These are phyloP conservation scores for Dothidotthia symphoricarpi DNA, from an alignment of 2,329 filamentous ascomycete genomes.

Conservation along the genomic window DNA sequence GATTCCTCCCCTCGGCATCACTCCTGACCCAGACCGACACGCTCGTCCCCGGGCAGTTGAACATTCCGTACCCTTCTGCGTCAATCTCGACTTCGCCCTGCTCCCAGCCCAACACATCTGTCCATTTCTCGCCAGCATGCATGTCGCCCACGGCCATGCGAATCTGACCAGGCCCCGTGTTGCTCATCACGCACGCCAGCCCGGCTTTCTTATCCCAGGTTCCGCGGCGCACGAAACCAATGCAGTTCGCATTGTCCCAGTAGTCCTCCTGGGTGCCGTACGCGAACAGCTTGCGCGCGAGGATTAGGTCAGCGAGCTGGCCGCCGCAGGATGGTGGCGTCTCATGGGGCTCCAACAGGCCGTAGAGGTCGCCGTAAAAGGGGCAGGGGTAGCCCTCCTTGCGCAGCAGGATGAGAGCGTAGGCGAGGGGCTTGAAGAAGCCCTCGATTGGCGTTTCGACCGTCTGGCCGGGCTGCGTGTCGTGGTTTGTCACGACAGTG, in stretches of 20 bases:
- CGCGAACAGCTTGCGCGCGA: slow-evolving; percentile 64
- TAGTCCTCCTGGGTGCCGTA: slow-evolving; percentile 66
- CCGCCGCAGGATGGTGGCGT: slow-evolving; percentile 54
- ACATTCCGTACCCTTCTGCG: slow-evolving; percentile 57
- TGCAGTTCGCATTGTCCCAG: slow-evolving; percentile 59
- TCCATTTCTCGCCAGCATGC: slow-evolving; percentile 62
- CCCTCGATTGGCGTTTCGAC: slow-evolving; percentile 61
- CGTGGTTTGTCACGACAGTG: slow-evolving; percentile 71
- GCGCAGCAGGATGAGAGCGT: slow-evolving; percentile 68
- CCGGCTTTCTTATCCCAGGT: slow-evolving; percentile 52
- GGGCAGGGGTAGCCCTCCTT: slow-evolving; percentile 63
- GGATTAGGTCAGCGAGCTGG: slow-evolving; percentile 58
- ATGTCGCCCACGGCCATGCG: slow-evolving; percentile 62
- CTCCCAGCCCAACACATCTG: slow-evolving; percentile 59
- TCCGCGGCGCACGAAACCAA: slow-evolving; percentile 60
- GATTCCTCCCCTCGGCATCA: slow-evolving; percentile 49
- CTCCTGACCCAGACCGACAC: slow-evolving; percentile 63
- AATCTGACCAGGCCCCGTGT: slow-evolving; percentile 45
- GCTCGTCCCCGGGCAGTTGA: slow-evolving; percentile 50
- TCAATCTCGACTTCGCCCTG: slow-evolving; percentile 59
- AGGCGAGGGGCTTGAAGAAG: slow-evolving; percentile 70
- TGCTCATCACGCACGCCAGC: slow-evolving; percentile 54
- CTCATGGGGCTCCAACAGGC: slow-evolving; percentile 56
- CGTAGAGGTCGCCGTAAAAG: slow-evolving; percentile 70
- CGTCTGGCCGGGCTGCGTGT: slow-evolving; percentile 65